Evolutionary conservation across 2,329 filamentous ascomycete genomes (phyloP), one percentile per base, ranked within the genome.

Genomic region (Lasiodiplodia theobromae): DNA sequence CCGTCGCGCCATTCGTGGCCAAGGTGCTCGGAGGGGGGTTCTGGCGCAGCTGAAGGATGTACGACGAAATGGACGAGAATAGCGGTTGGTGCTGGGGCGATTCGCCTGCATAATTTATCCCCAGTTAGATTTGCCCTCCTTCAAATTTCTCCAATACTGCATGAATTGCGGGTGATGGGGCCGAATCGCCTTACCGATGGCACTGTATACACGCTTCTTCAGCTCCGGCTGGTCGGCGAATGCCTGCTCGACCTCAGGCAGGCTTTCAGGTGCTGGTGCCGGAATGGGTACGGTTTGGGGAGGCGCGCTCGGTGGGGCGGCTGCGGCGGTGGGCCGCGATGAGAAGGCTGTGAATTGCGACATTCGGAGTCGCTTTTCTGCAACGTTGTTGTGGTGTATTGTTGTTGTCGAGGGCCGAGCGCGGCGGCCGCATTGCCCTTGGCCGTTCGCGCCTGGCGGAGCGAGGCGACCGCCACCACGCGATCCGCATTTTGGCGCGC

Each of bases 141-240:
- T 16, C 18, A n/a, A 49, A 2, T 21, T 34, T 34, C 14, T 28
- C 23, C 16, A 40, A 31, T 21, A 21, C 11, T 12, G 28, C 34
- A n/a, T n/a, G 40, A 51, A 58, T 12, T 11, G 11, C 38, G 23
- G 8, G 54, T 34, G 67, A 21, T 60, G 31, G 8, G 23, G 53
- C 23, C 6, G 51, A 47, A 47, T 47, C 7, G 8, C 40, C 73
- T 64, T 71, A 78, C 77, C 76, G 67, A 80, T 78, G 51, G 77
- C 78, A 31, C 74, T 77, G 56, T 79, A 76, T 4, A 80, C 77
- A 64, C 78, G 72, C 71, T 79, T 79, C 34, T 77, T 76, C 71
- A 80, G 71, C 52, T 78, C 76, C 21, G 74, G 72, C 54, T 76
- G 77, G 71, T 73, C 67, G 18, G 75, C 74, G 65, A 80, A 80